A percentile compares a stretch with the other conserved stretches of the same genome.
Conservation (phyloP, 129 eudicot genomes). For the Tagetes patula region DNA sequence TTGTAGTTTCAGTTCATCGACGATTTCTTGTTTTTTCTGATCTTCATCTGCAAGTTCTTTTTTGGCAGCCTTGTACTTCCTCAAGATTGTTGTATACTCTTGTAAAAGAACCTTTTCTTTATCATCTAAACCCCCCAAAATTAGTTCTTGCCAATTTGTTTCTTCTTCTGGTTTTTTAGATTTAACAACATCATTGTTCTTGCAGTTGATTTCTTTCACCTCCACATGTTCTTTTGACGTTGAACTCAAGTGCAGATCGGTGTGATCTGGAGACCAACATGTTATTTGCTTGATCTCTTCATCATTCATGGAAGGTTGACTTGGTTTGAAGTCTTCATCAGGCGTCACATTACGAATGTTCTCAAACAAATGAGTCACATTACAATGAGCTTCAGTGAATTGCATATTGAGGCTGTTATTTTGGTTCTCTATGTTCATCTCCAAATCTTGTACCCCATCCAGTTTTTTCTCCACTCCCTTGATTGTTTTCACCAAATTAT, state of each 20-base stretch:
- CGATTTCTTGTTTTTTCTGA: constrained; percentile 38
- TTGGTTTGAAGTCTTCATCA: constrained; percentile 44
- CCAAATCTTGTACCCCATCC: constrained; percentile 47
- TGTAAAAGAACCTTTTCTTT: constrained; percentile 62
- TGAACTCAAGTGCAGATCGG: background rate
- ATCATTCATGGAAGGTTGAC: background rate
- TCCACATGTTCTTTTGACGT: constrained; percentile 8
- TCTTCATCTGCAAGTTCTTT: constrained; percentile 55
- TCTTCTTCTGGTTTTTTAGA: background rate
- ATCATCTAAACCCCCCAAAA: constrained; percentile 66
- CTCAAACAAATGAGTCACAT: constrained; percentile 51
- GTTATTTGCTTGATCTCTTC: background rate
- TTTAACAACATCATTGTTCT: background rate
- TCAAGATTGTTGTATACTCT: constrained; percentile 68
- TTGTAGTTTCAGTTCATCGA: constrained; percentile 40
- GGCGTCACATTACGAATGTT: constrained; percentile 50
- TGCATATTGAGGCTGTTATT: constrained; percentile 47
- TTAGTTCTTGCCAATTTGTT: constrained; percentile 61
- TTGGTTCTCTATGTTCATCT: constrained; percentile 44
- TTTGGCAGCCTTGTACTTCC: constrained; percentile 68
- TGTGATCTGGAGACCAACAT: background rate
- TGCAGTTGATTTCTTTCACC: constrained; percentile 1
- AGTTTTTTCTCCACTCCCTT: constrained; percentile 63
- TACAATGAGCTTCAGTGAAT: constrained; percentile 54
- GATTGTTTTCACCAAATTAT: constrained; percentile 44